phyloP scores from a whole-genome alignment of 192 early-diverging fungal genomes.

The Coemansia sp. region DNA sequence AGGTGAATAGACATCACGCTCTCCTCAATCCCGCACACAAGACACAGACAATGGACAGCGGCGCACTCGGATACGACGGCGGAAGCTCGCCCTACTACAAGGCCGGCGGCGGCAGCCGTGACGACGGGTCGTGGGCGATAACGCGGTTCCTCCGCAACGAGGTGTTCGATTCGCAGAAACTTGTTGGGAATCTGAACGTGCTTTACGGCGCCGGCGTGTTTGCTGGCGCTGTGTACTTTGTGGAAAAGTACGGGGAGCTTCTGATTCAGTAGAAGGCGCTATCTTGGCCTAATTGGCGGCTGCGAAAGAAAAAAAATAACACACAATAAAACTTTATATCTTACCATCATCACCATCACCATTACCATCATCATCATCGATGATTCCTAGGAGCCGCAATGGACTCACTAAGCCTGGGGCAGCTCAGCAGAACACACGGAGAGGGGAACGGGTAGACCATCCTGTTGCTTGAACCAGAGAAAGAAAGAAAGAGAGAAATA shows the following conservation, averaged over 20 bases:
- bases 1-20: background rate
- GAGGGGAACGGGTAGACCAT: too few relatives aligned
- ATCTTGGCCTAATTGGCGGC: background rate
- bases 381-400: too few relatives aligned
- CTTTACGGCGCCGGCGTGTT: constrained; percentile 53
- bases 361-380: too few relatives aligned
- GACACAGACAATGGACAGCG: constrained; percentile 1
- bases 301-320: background rate
- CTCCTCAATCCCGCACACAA: constrained; percentile 15
- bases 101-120: background rate
- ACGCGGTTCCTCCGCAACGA: constrained; percentile 52
- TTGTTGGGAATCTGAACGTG: constrained; percentile 43
- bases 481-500: background rate
- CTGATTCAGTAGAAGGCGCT: constrained; percentile 32
- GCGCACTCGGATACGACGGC: background rate
- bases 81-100: background rate
- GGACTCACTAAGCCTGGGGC: too few relatives aligned
- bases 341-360: too few relatives aligned
- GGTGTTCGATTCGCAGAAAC: constrained; percentile 39
- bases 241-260: constrained; percentile 48
- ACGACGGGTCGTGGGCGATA: constrained; percentile 50
- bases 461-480: too few relatives aligned
- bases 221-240: constrained; percentile 51
- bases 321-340: background rate
- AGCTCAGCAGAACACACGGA: too few relatives aligned